A percentile compares a stretch with the other conserved stretches of the same genome.
Conservation (phyloP, 768 basidiomycete genomes). For the Grammothele lineata region DNA sequence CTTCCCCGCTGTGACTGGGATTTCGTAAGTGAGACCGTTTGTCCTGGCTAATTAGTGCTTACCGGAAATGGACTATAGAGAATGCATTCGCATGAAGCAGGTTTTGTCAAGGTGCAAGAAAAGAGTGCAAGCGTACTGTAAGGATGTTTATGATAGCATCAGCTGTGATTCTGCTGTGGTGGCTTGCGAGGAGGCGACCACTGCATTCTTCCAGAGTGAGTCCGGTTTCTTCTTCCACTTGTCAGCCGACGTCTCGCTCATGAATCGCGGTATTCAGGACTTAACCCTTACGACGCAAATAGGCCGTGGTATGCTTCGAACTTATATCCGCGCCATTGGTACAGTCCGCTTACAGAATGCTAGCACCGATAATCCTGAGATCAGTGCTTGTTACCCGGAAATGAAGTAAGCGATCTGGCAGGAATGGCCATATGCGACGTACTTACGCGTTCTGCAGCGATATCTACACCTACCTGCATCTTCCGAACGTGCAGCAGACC, state of each 20-base stretch:
- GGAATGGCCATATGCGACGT: neutral
- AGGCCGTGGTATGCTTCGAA: conserved; percentile 31
- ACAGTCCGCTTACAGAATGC: neutral
- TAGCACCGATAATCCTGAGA: neutral
- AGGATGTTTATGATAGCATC: conserved; percentile 37
- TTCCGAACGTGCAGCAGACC: conserved; percentile 44
- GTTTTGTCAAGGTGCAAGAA: conserved; percentile 42
- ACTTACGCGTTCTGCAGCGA: conserved; percentile 30
- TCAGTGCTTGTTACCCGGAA: neutral
- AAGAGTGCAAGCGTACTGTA: conserved; percentile 33
- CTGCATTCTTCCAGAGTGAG: conserved; percentile 24
- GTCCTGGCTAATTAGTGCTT: neutral
- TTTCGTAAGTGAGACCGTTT: conserved; percentile 31
- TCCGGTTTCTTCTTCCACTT: neutral
- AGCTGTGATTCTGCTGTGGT: conserved; percentile 34
- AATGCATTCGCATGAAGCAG: conserved; percentile 38
- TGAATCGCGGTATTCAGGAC: conserved; percentile 1
- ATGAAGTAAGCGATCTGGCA: neutral
- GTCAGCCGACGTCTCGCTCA: neutral
- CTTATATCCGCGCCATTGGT: too few relatives aligned
- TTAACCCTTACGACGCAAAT: conserved; percentile 53
- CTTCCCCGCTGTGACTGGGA: conserved; percentile 39
- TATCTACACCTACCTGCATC: conserved; percentile 59
- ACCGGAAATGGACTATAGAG: conserved; percentile 9
- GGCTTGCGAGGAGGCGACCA: conserved; percentile 32